phyloP scores from a whole-genome alignment of 2,329 filamentous ascomycete species.

The Neobulgaria alba region DNA sequence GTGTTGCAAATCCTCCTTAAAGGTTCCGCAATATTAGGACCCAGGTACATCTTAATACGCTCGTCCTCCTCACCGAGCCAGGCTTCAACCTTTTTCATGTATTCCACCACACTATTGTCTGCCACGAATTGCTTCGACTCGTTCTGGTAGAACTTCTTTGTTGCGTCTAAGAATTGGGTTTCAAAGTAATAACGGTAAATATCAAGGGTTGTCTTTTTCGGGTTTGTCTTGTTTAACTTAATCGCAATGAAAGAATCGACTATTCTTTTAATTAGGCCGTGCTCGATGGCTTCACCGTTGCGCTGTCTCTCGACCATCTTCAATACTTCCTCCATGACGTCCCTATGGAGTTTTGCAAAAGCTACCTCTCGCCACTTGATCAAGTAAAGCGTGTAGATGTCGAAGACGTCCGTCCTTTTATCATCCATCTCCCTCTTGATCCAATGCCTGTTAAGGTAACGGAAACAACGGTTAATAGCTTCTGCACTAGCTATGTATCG shows the following conservation, averaged over 20 bases:
- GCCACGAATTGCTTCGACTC: constrained; percentile 93
- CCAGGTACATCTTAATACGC: constrained; percentile 83
- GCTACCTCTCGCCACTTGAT: constrained; percentile 93
- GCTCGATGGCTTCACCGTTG: constrained; percentile 95
- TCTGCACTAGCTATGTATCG: constrained; percentile 92
- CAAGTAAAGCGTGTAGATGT: constrained; percentile 93
- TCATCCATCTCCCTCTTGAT: constrained; percentile 98
- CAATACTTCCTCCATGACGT: constrained; percentile 91
- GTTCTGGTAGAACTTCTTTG: constrained; percentile 75
- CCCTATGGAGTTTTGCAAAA: constrained; percentile 72
- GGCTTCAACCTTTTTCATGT: constrained; percentile 98
- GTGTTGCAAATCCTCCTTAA: constrained; percentile 84
- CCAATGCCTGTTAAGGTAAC: constrained; percentile 96
- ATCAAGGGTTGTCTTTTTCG: constrained; percentile 87
- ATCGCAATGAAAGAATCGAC: constrained; percentile 95
- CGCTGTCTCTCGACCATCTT: constrained; percentile 95
- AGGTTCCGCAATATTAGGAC: constrained; percentile 76
- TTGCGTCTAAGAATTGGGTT: constrained; percentile 79
- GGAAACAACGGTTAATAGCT: constrained; percentile 95
- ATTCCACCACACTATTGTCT: constrained; percentile 96
- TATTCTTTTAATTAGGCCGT: constrained; percentile 91
- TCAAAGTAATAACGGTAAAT: constrained; percentile 93
- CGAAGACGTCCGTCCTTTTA: constrained; percentile 95
- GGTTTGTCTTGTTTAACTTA: constrained; percentile 86
- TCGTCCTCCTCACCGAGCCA: constrained; percentile 89